Percentiles rank a stretch among this genome's conserved stretches.
Conservation (phyloP, 192 early-diverging fungal species). For the Podila verticillata region DNA sequence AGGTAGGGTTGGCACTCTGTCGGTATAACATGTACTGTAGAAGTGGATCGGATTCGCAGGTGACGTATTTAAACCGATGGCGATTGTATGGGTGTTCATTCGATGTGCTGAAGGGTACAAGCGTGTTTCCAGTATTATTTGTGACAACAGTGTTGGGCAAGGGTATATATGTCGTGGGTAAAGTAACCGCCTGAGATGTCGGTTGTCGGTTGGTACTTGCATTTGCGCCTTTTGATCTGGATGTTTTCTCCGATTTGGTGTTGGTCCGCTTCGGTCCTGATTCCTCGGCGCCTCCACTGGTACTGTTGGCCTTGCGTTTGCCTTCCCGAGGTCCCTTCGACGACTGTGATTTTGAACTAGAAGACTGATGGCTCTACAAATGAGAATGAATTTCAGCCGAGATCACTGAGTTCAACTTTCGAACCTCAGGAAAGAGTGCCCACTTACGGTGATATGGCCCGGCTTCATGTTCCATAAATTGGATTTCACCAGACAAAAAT, state of each 20-base stretch:
- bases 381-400: not conserved
- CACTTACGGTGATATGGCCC: slow-evolving; percentile 47
- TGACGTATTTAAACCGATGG: slow-evolving; percentile 69
- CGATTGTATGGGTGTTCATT: slow-evolving; percentile 69
- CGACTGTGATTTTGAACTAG: slow-evolving; percentile 44
- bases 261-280: slow-evolving; percentile 5
- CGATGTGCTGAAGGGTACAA: slow-evolving; percentile 48
- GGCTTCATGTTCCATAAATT: slow-evolving; percentile 71
- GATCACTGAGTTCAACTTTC: too few species aligned
- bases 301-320: slow-evolving; percentile 26
- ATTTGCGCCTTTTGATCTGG: slow-evolving; percentile 14
- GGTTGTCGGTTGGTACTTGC: slow-evolving; percentile 10
- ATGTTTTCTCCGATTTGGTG: slow-evolving; percentile 13
- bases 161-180: slow-evolving; percentile 42
- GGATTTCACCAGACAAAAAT: slow-evolving; percentile 65
- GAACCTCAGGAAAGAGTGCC: too few species aligned
- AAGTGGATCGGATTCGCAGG: slow-evolving; percentile 59
- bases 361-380: slow-evolving; percentile 37
- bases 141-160: slow-evolving; percentile 36
- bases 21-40: slow-evolving; percentile 59
- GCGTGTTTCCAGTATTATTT: slow-evolving; percentile 24
- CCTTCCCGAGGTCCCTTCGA: slow-evolving; percentile 28
- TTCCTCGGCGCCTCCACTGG: slow-evolving; percentile 24
- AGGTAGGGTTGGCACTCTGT: slow-evolving; percentile 55
- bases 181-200: slow-evolving; percentile 13